Percentiles rank a stretch among this genome's conserved stretches.
These are phyloP conservation scores for Globisporangium heterothallicum DNA, from an alignment of 352 stramenopile genomes.

Conservation along the genomic window DNA sequence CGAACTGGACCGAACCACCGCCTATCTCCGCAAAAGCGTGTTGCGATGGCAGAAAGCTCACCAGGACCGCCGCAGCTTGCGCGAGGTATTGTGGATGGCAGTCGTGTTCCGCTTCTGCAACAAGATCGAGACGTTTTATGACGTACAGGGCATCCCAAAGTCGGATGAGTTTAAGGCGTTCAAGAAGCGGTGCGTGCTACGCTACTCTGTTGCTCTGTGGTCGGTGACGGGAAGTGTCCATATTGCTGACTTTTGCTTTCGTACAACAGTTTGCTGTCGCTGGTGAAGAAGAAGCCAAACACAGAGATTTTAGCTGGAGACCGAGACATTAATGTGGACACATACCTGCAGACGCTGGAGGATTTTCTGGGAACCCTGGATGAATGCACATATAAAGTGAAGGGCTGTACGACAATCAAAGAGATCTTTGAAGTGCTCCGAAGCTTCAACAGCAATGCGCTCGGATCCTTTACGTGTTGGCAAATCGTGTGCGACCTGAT, in stretches of 20 bases:
- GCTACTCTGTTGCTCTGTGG: too few species aligned
- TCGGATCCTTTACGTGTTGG: constrained; percentile 87
- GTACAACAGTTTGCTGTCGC: constrained; percentile 26
- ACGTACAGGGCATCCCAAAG: constrained; percentile 67
- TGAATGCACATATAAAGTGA: constrained; percentile 47
- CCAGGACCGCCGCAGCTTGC: constrained; percentile 59
- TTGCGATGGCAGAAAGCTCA: constrained; percentile 70
- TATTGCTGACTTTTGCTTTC: constrained; percentile 3
- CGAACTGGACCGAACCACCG: constrained; percentile 74
- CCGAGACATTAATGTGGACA: constrained; percentile 46
- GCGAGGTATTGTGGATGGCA: constrained; percentile 78
- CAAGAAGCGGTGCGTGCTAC: constrained; percentile 48
- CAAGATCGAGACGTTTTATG: constrained; percentile 78
- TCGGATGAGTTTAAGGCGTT: constrained; percentile 62
- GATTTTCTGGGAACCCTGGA: constrained; percentile 65
- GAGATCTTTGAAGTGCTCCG: constrained; percentile 60
- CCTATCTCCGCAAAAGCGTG: constrained; percentile 76
- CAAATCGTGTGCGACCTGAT: constrained; percentile 77
- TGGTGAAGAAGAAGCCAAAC: constrained; percentile 53
- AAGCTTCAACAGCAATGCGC: constrained; percentile 59
- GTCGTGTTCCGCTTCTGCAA: constrained; percentile 80
- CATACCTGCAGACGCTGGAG: constrained; percentile 64
- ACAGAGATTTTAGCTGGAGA: constrained; percentile 45
- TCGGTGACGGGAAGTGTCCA: neutral
- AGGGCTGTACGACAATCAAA: constrained; percentile 37